A percentile compares a stretch with the other conserved stretches of the same genome.
phyloP scores from a whole-genome alignment of 768 basidiomycete species.

The Cystofilobasidium capitatum region DNA sequence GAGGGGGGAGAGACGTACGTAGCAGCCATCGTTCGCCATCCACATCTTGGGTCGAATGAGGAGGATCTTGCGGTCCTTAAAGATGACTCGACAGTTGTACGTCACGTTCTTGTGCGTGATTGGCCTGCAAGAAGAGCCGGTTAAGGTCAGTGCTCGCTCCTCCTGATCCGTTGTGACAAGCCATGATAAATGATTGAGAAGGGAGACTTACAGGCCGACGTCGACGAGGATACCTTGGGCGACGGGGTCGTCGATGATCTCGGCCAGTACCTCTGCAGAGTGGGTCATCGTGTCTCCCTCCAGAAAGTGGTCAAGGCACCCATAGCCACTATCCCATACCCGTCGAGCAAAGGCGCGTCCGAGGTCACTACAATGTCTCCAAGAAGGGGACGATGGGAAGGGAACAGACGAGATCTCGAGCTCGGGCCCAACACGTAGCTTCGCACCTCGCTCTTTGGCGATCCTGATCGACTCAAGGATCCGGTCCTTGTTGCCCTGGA shows the following conservation, averaged over 20 bases:
- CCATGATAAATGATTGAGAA: not conserved
- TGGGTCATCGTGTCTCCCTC: constrained; percentile 95
- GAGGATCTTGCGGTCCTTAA: constrained; percentile 73
- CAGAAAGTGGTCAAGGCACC: constrained; percentile 92
- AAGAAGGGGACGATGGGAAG: not conserved
- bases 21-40: constrained; percentile 98
- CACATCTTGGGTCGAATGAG: constrained; percentile 99
- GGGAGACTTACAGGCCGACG: constrained; percentile 71
- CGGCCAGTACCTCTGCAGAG: constrained; percentile 95
- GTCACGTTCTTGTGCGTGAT: constrained; percentile 95
- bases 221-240: constrained; percentile 85
- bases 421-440: constrained; percentile 88
- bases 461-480: constrained; percentile 78
- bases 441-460: constrained; percentile 80
- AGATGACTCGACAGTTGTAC: constrained; percentile 90
- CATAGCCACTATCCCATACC: constrained; percentile 80
- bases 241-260: constrained; percentile 69
- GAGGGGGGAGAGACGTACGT: constrained; percentile 47
- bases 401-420: constrained; percentile 75
- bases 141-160: not conserved
- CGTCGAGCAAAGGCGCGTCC: too few relatives aligned
- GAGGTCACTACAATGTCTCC: not conserved
- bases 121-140: constrained; percentile 54
- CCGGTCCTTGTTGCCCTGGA: constrained; percentile 90
- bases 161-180: too few relatives aligned